Evolutionary conservation across 2,329 filamentous ascomycete species (phyloP), one percentile per base, ranked within the genome.

Genomic region (Thielaviopsis cerberus): DNA sequence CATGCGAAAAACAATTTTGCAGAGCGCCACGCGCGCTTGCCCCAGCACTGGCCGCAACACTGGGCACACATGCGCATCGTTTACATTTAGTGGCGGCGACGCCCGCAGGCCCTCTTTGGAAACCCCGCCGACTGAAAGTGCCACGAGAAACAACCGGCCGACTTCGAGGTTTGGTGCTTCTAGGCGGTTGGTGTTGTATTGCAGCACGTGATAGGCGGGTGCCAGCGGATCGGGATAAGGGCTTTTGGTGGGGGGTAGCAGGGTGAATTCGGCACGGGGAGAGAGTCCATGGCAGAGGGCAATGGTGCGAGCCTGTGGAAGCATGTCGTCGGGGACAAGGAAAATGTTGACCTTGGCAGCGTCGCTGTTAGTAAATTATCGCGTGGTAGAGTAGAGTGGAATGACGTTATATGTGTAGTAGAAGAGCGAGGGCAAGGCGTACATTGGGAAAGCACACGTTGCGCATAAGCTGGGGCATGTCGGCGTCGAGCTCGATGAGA

Each of bases 371-470:
- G n/a, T n/a, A n/a, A n/a, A n/a, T n/a, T n/a, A n/a, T n/a, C n/a
- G n/a, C n/a, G n/a, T n/a, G n/a, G n/a, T n/a, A 48, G 41, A 20
- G 15, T 20, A 22, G 3, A 48, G 30, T n/a, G 34, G 15, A 13
- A n/a, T 41, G 34, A 17, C 15, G n/a, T 41, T n/a, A 2, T 4
- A 2, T 23, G 6, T 1, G 20, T n/a, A 34, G 30, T 2, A 34
- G 30, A 34, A 41, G 11, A 17, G 34, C 15, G 34, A 41, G 34
- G 7, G 10, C 10, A 37, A 37, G 30, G 15, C 30, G 4, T 48
- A 58, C 56, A 53, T 61, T 61, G 20, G 56, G 56, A 56, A 53
- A 61, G 51, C 56, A 61, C 22, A 61, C 55, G 10, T 51, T 52
- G 13, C 59, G 55, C 48, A 61, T 55, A 3, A 56, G 20, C 34